phyloP scores from a whole-genome alignment of 768 basidiomycete species.

The Hygrocybe coccinea region DNA sequence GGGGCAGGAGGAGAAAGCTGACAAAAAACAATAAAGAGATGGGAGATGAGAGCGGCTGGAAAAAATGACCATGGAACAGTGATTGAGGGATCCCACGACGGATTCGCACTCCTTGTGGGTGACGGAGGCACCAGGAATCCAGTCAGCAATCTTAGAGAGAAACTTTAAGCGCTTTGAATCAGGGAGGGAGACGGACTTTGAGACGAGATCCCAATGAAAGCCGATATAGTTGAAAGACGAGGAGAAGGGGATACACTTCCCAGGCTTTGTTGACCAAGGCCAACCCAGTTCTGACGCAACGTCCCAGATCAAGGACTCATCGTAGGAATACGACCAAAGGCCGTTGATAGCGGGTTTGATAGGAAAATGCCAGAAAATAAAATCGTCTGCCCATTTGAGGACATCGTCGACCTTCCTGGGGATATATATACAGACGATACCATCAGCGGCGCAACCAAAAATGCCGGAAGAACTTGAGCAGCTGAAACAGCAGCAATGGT shows the following conservation, averaged over 20 bases:
- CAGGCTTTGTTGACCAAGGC: constrained; percentile 1
- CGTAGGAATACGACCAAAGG: background rate
- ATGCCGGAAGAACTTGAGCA: constrained; percentile 13
- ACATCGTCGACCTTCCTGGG: constrained; percentile 3
- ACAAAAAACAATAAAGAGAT: constrained; percentile 22
- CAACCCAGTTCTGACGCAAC: background rate
- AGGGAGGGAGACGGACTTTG: constrained; percentile 20
- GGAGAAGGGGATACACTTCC: constrained; percentile 18
- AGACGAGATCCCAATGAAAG: constrained; percentile 27
- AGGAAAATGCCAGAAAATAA: constrained; percentile 7
- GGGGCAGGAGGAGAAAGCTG: background rate
- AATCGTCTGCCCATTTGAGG: constrained; percentile 24
- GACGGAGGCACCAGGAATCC: background rate
- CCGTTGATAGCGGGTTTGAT: background rate
- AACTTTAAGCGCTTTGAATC: background rate
- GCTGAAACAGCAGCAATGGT: constrained; percentile 20
- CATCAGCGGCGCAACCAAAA: constrained; percentile 15
- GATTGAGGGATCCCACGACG: constrained; percentile 29
- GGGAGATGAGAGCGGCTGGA: constrained; percentile 19
- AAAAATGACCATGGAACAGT: constrained; percentile 23
- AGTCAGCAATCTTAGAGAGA: background rate
- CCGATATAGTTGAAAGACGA: constrained; percentile 22
- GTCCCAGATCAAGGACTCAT: background rate
- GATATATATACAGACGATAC: constrained; percentile 14
- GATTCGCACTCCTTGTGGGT: constrained; percentile 7